Evolutionary conservation across 495 filamentous ascomycete species (phyloP).

Genomic region (Penicillium parvum): DNA sequence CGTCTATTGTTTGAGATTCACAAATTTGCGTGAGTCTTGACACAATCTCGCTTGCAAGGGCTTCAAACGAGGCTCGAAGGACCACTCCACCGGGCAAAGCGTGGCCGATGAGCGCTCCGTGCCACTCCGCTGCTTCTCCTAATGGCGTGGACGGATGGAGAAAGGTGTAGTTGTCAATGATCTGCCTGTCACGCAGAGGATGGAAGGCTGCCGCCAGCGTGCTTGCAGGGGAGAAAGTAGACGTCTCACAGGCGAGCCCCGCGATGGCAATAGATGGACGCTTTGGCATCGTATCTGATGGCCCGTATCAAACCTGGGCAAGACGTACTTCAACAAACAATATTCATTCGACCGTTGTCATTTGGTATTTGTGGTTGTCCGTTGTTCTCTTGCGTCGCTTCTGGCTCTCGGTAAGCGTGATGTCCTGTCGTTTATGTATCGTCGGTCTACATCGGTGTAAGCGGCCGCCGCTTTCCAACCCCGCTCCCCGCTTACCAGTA

Average conservation of each 20-base stretch:
- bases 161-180: constrained; percentile 47
- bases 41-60: constrained; percentile 46
- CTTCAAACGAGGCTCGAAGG: constrained; percentile 43
- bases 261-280: constrained; percentile 51
- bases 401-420: too few species aligned
- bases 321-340: too few species aligned
- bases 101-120: constrained; percentile 50
- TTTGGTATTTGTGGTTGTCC: too few species aligned
- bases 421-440: too few species aligned
- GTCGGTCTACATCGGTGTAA: constrained; percentile 40
- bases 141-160: constrained; percentile 38
- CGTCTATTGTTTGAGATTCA: constrained; percentile 32
- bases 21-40: constrained; percentile 34
- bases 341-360: too few species aligned
- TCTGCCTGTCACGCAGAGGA: constrained; percentile 41
- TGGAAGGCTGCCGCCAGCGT: constrained; percentile 51
- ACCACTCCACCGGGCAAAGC: constrained; percentile 53
- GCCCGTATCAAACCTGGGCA: too few species aligned
- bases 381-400: too few species aligned
- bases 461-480: too few species aligned
- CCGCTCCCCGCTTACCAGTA: too few species aligned
- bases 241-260: constrained; percentile 54
- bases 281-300: constrained; percentile 1
- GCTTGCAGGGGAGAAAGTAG: constrained; percentile 50
- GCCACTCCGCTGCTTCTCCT: constrained; percentile 43